Evolutionary conservation across 176 grass and related monocot species (phyloP), one percentile per base, ranked within the genome.

Genomic region (Triticum monococcum): DNA sequence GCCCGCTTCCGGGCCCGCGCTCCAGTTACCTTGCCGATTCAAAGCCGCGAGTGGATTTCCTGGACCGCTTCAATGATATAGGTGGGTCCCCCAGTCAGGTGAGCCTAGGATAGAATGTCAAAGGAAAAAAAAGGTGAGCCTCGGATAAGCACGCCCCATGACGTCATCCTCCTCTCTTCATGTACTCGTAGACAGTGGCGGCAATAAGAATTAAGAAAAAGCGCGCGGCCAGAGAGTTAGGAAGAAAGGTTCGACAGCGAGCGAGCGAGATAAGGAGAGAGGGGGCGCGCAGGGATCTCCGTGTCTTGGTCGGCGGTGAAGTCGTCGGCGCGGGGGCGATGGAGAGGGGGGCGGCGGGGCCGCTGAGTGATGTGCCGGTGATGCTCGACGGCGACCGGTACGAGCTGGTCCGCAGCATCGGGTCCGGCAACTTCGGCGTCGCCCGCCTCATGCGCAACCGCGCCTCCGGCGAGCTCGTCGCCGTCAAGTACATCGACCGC

Each of bases 401-500:
- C 78, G 90, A 95, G 73, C 78, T 78, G 24, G 93, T 95, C 66
- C 68, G 36, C 40, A 82, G 92, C 65, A 92, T 95, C 66, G 90
- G 92, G 5, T 88, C 90, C 0, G 92, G 92, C 31, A 94, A 90
- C 88, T 92, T 94, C 64, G 92, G 87, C 76, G 88, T 94, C 30
- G 92, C 90, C 5, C 85, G 85, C 64, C 87, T 94, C 59, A 94
- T 90, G 92, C 91, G 92, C 75, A 75, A 85, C 81, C 88, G 86
- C 77, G 81, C 78, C 81, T 82, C 87, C 41, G 83, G 85, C 35
- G 87, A 89, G 37, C 90, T 92, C 64, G 87, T 92, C 79, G 92
- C 92, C 70, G 85, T 94, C 46, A 95, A 95, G 89, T 95, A 90
- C 72, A 92, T 95, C 66, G 81, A 90, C 23, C 83, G 90, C 46